phyloP scores from a whole-genome alignment of 139 green algal species.

The Klebsormidium nitens region DNA sequence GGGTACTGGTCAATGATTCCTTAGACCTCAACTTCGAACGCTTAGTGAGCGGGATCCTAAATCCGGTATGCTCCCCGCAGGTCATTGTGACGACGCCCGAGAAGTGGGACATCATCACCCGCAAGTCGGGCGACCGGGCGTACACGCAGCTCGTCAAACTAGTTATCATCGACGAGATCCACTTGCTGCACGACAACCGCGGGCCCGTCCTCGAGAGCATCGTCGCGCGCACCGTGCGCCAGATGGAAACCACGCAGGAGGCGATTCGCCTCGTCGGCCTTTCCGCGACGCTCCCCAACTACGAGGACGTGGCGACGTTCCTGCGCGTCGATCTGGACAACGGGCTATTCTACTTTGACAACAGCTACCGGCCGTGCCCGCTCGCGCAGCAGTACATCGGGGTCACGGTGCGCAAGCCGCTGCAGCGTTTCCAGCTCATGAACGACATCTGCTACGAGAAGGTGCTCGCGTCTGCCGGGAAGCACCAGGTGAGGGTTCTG shows the following conservation, averaged over 20 bases:
- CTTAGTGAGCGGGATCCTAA: no score
- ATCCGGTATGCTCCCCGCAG: no score
- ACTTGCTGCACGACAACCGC: conserved; percentile 93
- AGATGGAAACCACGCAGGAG: conserved; percentile 89
- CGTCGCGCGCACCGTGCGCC: conserved; percentile 85
- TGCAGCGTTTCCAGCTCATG: conserved; percentile 90
- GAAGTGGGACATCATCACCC: conserved; percentile 99
- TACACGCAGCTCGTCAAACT: conserved; percentile 84
- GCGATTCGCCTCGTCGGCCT: conserved; percentile 91
- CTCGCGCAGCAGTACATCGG: conserved; percentile 96
- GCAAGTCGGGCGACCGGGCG: conserved; percentile 85
- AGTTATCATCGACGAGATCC: conserved; percentile 98
- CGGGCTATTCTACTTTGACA: conserved; percentile 97
- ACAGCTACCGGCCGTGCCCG: conserved; percentile 79
- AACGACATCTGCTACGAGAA: conserved; percentile 97
- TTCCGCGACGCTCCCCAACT: conserved; percentile 95
- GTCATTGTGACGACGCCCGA: conserved; percentile 98
- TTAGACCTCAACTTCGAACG: no score
- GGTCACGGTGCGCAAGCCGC: conserved; percentile 92
- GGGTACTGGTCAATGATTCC: no score
- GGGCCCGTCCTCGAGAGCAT: conserved; percentile 94
- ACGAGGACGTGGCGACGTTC: conserved; percentile 90
- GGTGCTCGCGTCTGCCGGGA: conserved; percentile 82
- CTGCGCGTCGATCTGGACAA: conserved; percentile 81
- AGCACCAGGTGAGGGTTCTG: no score